Percentiles rank a stretch among this genome's conserved stretches.
phyloP scores from a whole-genome alignment of 306 rosid species.

The Castanea mollissima region DNA sequence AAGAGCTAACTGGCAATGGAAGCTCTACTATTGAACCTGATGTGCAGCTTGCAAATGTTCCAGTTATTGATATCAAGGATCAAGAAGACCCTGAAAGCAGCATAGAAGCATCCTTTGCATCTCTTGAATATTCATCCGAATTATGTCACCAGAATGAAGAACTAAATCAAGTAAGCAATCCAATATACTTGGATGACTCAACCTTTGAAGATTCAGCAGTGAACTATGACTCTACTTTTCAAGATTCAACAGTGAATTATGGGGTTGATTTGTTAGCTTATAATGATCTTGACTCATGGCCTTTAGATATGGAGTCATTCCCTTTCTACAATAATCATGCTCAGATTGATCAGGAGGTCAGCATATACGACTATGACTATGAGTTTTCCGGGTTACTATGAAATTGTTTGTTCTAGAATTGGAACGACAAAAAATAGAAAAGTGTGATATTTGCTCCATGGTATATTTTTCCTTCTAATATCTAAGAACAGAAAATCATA shows the following conservation, averaged over 20 bases:
- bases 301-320: constrained; percentile 21
- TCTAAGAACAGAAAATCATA: neutral
- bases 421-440: neutral
- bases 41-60: neutral
- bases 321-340: constrained; percentile 3
- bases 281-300: constrained; percentile 29
- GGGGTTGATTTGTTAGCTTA: constrained; percentile 12
- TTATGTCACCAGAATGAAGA: constrained; percentile 12
- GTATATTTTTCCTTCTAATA: neutral
- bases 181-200: constrained; percentile 13
- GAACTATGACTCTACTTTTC: too few relatives aligned
- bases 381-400: constrained; percentile 28
- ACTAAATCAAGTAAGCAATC: constrained; percentile 3
- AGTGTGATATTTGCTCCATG: neutral
- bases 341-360: constrained; percentile 29
- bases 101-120: constrained; percentile 13
- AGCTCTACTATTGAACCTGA: neutral
- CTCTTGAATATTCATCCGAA: neutral
- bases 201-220: neutral
- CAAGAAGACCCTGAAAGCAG: constrained; percentile 9
- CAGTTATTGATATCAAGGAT: constrained; percentile 10
- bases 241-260: too few relatives aligned
- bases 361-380: constrained; percentile 36
- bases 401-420: neutral
- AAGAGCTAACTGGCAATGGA: constrained; percentile 42